A percentile compares a stretch with the other conserved stretches of the same genome.
Conservation (phyloP, 2,329 filamentous ascomycete species). For the Nannizziopsis barbatae region DNA sequence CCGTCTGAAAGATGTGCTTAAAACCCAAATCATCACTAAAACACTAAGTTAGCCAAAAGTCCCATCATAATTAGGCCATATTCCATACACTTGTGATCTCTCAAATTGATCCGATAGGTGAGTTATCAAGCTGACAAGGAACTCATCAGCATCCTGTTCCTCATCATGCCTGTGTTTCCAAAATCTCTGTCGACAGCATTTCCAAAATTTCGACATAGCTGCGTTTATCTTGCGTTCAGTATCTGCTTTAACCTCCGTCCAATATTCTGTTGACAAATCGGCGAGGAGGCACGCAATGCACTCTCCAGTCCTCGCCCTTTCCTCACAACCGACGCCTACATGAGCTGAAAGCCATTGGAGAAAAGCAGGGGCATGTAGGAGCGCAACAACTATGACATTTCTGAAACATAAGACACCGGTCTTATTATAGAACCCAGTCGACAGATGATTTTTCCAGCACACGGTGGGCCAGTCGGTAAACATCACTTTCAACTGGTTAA, state of each 20-base stretch:
- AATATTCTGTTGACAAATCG: slow-evolving; percentile 8
- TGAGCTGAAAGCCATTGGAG: slow-evolving; percentile 13
- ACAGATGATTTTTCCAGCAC: background rate
- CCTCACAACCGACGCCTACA: background rate
- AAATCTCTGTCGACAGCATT: background rate
- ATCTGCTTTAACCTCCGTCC: background rate
- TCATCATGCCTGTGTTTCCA: background rate
- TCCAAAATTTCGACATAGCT: slow-evolving; percentile 2
- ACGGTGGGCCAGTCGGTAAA: slow-evolving; percentile 10
- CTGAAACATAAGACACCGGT: slow-evolving; percentile 11
- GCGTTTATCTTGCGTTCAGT: slow-evolving; percentile 1
- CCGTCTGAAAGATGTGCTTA: slow-evolving; percentile 11
- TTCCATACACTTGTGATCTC: background rate
- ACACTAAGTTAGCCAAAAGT: background rate
- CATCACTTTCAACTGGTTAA: slow-evolving; percentile 7
- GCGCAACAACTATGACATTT: slow-evolving; percentile 10
- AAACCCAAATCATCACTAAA: background rate
- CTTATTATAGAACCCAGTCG: slow-evolving; percentile 12
- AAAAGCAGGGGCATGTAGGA: slow-evolving; percentile 14
- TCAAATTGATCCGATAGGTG: background rate
- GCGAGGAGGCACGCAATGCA: slow-evolving; percentile 11
- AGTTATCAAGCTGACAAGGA: slow-evolving; percentile 7
- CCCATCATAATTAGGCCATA: background rate
- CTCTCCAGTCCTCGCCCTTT: background rate
- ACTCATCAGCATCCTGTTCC: slow-evolving; percentile 14